phyloP scores from a whole-genome alignment of 129 eudicot genomes.

The Chrysanthemum seticuspe region DNA sequence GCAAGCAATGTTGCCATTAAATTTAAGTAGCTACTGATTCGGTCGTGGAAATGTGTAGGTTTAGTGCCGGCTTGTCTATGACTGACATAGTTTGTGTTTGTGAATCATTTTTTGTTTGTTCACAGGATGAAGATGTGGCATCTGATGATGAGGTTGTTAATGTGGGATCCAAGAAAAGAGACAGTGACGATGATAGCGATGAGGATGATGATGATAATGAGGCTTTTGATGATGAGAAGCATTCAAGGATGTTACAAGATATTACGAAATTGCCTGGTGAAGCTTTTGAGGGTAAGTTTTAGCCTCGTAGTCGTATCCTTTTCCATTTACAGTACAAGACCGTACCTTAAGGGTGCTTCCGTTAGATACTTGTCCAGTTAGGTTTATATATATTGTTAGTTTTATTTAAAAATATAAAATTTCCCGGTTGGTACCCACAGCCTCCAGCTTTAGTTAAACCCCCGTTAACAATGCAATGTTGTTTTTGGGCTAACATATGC shows the following conservation, averaged over 20 bases:
- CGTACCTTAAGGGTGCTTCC: too few relatives aligned
- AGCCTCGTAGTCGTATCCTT: background rate
- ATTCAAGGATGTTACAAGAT: constrained; percentile 75
- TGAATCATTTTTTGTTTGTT: background rate
- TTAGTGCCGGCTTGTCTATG: too few relatives aligned
- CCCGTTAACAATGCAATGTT: too few relatives aligned
- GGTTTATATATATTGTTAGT: background rate
- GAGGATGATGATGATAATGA: constrained; percentile 40
- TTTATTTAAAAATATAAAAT: too few relatives aligned
- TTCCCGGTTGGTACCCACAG: too few relatives aligned
- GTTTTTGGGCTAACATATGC: background rate
- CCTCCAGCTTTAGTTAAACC: too few relatives aligned
- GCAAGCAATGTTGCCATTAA: background rate
- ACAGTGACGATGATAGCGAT: constrained; percentile 33
- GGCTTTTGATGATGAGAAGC: constrained; percentile 50
- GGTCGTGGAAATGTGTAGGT: background rate
- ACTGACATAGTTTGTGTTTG: background rate
- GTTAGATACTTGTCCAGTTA: too few relatives aligned
- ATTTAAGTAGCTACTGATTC: background rate
- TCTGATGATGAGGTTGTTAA: constrained; percentile 50
- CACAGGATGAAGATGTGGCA: constrained; percentile 73
- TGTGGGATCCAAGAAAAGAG: constrained; percentile 22
- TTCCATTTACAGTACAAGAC: background rate
- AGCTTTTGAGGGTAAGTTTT: constrained; percentile 75
- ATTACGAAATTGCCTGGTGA: constrained; percentile 79